Evolutionary conservation across 2,329 filamentous ascomycete genomes (phyloP).

Genomic region (Blastomyces parvus): DNA sequence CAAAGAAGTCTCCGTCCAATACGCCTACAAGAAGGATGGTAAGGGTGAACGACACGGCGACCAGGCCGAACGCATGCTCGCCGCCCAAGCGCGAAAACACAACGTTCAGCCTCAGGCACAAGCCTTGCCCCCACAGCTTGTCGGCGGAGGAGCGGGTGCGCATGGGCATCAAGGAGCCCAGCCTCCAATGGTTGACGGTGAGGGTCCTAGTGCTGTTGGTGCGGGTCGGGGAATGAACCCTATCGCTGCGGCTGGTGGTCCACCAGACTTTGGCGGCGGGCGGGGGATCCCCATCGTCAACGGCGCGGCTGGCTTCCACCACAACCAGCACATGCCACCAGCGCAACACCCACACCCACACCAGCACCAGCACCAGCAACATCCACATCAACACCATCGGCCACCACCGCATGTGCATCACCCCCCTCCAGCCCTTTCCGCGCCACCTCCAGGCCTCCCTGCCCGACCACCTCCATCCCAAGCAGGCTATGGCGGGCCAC

Average conservation of each 20-base stretch:
- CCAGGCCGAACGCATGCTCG: conserved; percentile 81
- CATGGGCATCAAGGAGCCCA: conserved; percentile 27
- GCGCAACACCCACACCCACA: conserved; percentile 46
- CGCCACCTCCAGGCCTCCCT: conserved; percentile 47
- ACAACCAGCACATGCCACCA: conserved; percentile 30
- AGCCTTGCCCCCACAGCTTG: conserved; percentile 63
- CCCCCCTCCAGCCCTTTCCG: conserved; percentile 42
- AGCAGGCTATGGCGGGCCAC: conserved; percentile 57
- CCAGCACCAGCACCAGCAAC: conserved; percentile 34
- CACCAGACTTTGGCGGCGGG: conserved; percentile 30
- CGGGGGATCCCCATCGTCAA: conserved; percentile 33
- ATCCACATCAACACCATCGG: conserved; percentile 38
- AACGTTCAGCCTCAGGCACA: conserved; percentile 78
- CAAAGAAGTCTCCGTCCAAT: conserved; percentile 93
- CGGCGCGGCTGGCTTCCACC: conserved; percentile 32
- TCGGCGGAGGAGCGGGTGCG: conserved; percentile 37
- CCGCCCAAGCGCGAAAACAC: conserved; percentile 84
- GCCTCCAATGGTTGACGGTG: conserved; percentile 37
- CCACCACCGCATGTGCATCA: conserved; percentile 38
- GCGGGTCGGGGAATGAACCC: conserved; percentile 20
- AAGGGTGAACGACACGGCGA: conserved; percentile 95
- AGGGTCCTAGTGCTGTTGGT: conserved; percentile 21
- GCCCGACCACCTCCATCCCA: conserved; percentile 61
- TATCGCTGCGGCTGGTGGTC: conserved; percentile 22
- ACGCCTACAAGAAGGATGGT: conserved; percentile 98